Evolutionary conservation across 2,329 filamentous ascomycete genomes (phyloP).

Genomic region (Pseudogymnoascus verrucosus): DNA sequence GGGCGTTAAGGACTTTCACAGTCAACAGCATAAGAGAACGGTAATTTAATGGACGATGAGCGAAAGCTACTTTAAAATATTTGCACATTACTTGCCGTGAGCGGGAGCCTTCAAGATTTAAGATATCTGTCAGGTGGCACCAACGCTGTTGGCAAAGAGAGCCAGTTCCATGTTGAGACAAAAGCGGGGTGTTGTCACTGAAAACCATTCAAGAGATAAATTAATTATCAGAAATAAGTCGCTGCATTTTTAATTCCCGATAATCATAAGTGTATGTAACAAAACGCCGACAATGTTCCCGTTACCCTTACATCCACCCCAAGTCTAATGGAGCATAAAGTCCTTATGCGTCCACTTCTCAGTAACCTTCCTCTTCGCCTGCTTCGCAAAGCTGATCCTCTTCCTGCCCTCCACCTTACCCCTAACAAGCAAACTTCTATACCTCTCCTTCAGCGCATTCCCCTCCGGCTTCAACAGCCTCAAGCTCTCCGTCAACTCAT

Average conservation of each 20-base stretch:
- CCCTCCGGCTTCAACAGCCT: constrained; percentile 84
- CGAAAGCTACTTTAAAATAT: not conserved
- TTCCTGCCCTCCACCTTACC: constrained; percentile 83
- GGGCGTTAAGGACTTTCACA: not conserved
- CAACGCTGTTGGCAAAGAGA: not conserved
- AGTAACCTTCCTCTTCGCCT: constrained; percentile 70
- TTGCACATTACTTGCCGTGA: not conserved
- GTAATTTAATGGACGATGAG: not conserved
- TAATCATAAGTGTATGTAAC: constrained; percentile 1
- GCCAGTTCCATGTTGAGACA: not conserved
- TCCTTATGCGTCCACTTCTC: constrained; percentile 99
- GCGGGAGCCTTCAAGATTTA: not conserved
- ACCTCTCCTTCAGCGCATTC: constrained; percentile 88
- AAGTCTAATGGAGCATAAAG: constrained; percentile 44
- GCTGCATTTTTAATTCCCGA: constrained; percentile 8
- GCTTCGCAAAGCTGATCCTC: constrained; percentile 71
- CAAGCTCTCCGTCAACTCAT: constrained; percentile 77
- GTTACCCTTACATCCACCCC: not conserved
- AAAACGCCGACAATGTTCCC: not conserved
- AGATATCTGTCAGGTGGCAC: not conserved
- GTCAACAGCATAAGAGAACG: constrained; percentile 4
- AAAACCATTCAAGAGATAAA: not conserved
- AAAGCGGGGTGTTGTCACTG: not conserved
- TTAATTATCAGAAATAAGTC: not conserved
- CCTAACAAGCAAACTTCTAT: constrained; percentile 77